Evolutionary conservation across 805 yeast species (phyloP).

Genomic region (Pichia rugopelliculosa): DNA sequence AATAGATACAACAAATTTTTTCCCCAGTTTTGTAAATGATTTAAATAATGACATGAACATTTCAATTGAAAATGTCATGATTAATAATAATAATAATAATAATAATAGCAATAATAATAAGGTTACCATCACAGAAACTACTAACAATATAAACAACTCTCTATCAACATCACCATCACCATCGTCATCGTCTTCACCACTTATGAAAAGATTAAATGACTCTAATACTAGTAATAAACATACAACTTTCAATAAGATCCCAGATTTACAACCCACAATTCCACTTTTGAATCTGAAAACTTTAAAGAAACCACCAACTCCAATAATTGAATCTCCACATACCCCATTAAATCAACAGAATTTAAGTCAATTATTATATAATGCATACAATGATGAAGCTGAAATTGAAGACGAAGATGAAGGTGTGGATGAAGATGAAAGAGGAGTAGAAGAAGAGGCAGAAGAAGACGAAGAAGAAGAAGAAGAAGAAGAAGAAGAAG

Average conservation of each 20-base stretch:
- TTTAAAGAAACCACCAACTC: not conserved
- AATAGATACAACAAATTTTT: not conserved
- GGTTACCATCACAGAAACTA: too few species aligned
- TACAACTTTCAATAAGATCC: not conserved
- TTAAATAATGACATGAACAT: not conserved
- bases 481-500: not conserved
- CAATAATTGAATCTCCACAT: conserved; percentile 3
- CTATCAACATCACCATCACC: conserved; percentile 7
- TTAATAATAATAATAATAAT: not conserved
- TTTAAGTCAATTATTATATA: not conserved
- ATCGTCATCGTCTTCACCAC: not conserved
- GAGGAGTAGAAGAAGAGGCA: not conserved
- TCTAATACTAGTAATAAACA: not conserved
- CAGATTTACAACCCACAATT: not conserved
- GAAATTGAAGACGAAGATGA: not conserved
- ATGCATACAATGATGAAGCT: not conserved
- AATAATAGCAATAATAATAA: not conserved
- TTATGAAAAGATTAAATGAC: not conserved
- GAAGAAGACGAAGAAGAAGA: not conserved
- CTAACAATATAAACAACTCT: too few species aligned
- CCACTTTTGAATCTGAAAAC: not conserved
- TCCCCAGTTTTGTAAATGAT: conserved; percentile 9
- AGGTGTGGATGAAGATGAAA: not conserved
- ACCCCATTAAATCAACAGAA: conserved; percentile 7
- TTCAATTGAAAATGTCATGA: not conserved